Evolutionary conservation across 495 filamentous ascomycete species (phyloP), one percentile per base, ranked within the genome.

Genomic region (Penicillium crystallinum): DNA sequence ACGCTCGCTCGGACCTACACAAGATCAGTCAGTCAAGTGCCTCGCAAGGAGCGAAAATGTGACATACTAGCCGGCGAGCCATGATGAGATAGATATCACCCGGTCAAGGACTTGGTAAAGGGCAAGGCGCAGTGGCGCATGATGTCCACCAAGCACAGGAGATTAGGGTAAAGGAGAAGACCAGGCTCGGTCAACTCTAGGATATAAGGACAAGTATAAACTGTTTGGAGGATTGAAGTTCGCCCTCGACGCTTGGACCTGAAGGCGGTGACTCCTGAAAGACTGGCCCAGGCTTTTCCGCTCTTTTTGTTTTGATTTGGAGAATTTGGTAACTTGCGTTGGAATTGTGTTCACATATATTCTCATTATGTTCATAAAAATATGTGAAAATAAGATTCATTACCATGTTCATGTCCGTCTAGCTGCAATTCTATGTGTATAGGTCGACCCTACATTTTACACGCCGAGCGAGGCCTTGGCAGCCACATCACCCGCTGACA

Each of bases 1-100:
- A 89, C 72, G 61, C 87, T 81, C 55, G 90, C 90, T 55, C 93
- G 90, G 62, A 96, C 87, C 71, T 72, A 52, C 3, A 52, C n/a
- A 44, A 35, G 14, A 37, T 42, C 5, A 31, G 14, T 65, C 49
- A 64, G 54, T 22, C 4, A 33, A 39, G 27, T 23, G 7, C 17
- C 10, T 46, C 36, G 39, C 29, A 49, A 39, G 40, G 8, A 31
- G 17, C 18, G 38, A 53, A 27, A 46, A 35, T 37, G 35, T 31
- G 44, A 44, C 56, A 50, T 75, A 76, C 72, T 59, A 77, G 62
- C 56, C 71, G 72, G 64, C 74, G 74, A 69, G 73, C 68, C 72
- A 77, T 77, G 62, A 64, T 72, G 56, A 50, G 37, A 40, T 46
- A 35, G 34, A 39, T 29, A 57, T 65, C 63, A 65, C 69, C 68